Evolutionary conservation across 805 yeast species (phyloP), one percentile per base, ranked within the genome.

Genomic region (Kuraishia hungarica): DNA sequence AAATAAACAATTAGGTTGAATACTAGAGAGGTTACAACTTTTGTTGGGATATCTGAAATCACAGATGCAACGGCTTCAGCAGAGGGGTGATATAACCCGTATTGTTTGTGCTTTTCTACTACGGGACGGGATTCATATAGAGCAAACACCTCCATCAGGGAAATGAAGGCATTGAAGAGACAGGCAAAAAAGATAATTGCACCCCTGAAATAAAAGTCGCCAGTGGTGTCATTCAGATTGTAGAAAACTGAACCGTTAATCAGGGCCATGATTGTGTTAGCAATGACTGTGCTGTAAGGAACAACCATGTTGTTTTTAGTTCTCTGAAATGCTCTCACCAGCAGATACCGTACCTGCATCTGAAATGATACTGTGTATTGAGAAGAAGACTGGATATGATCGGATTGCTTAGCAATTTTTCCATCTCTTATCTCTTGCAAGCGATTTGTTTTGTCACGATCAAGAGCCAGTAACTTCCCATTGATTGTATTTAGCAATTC

Each of bases 51-150:
- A 56, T 81, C 83, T 2, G 84, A 72, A n/a, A 80, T 60, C 52
- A 81, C 72, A 13, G 80, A 75, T 0, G 84, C 81, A 26, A 82
- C 59, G 0, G 86, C 83, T 60, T 82, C 81, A 6, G 85, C 84
- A 54, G 82, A 71, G 13, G 87, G 86, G 58, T 78, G 83, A 60
- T 83, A 83, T 47, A 83, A 64, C 1, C 84, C 82, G 60, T 76
- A 82, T 26, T 75, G 74, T 59, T 77, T 77, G 58, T 83, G 88
- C 62, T 83, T 83, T 60, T 79, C 83, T 46, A 81, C 78, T 57
- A 83, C 75, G 20, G 81, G 77, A 62, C 87, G 75, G 35, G 76
- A 74, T 56, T 73, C 79, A 58, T 67, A 78, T 29, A 72, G 64
- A 24, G 71, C 57, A 53, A 74, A 65, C 56, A 78, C 74, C 61